phyloP scores from a whole-genome alignment of 371 early-diverging fungal genomes.

The Mortierella sp. region DNA sequence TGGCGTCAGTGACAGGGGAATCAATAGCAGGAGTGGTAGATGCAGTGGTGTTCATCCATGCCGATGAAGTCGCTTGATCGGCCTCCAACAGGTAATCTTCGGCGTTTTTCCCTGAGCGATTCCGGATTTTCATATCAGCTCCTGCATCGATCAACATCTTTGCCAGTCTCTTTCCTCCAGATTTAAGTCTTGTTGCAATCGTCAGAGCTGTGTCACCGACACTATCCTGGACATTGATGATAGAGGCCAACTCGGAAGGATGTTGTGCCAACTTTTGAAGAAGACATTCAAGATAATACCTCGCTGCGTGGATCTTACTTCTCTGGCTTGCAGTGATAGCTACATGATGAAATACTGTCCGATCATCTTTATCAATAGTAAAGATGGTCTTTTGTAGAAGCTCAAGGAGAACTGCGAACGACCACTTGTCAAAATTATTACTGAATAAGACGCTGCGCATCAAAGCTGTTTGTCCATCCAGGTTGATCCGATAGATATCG shows the following conservation, averaged over 20 bases:
- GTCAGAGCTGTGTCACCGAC: slow-evolving; percentile 94
- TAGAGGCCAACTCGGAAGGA: slow-evolving; percentile 70
- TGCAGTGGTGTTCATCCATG: not conserved
- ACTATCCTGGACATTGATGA: slow-evolving; percentile 86
- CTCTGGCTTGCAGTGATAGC: slow-evolving; percentile 79
- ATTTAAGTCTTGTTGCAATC: slow-evolving; percentile 80
- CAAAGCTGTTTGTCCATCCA: slow-evolving; percentile 89
- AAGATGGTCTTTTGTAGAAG: slow-evolving; percentile 82
- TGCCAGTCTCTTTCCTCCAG: slow-evolving; percentile 80
- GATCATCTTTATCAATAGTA: slow-evolving; percentile 81
- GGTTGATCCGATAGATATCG: slow-evolving; percentile 80
- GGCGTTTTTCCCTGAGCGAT: slow-evolving; percentile 77
- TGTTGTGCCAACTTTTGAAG: slow-evolving; percentile 69
- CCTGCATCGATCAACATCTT: slow-evolving; percentile 85
- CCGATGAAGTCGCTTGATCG: slow-evolving; percentile 12
- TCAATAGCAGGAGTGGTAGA: not conserved
- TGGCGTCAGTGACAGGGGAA: too few relatives aligned
- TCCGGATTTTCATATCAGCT: slow-evolving; percentile 80
- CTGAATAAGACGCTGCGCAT: slow-evolving; percentile 91
- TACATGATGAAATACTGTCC: slow-evolving; percentile 95
- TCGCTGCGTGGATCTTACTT: slow-evolving; percentile 79
- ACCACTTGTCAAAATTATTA: slow-evolving; percentile 87
- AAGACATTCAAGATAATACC: slow-evolving; percentile 90
- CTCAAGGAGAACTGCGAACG: slow-evolving; percentile 83
- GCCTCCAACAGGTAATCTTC: slow-evolving; percentile 66